Base-by-base conservation (phyloP, 805 yeast species). In the Candida succiphila region DNA sequence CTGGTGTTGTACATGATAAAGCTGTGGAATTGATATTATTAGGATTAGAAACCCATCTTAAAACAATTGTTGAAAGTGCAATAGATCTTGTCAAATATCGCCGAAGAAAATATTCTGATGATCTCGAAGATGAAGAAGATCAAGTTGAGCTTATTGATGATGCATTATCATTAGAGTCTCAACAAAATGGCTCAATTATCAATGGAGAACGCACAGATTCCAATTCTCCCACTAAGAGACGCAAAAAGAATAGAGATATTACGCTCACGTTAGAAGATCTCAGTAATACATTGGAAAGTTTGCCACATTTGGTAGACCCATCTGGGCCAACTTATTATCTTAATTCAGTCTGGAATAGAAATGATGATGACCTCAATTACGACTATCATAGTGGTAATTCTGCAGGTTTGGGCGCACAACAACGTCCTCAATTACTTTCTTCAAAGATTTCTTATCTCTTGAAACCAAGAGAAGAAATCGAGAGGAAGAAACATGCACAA, bases 41-140 rank as follows among this genome's bases (percentile, higher is more conserved):
- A n/a, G 96, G 96, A 0, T 60, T 92, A 28, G 96, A 89, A 49
- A 65, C 71, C 23, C 89, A 87, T 56, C 56, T 92, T 42, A 82
- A 79, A 45, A 72, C 75, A 38, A 61, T 88, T 9, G 57, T 89
- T 5, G 92, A 85, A 46, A 72, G 74, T 41, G 75, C 86, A 2
- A 69, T 85, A 29, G 94, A 83, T 48, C 69, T 77, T 2, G 80
- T 79, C 6, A 69, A 78, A 39, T 75, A 74, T 45, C 60, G 87
- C 32, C 69, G 67, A 41, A 61, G 63, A 30, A 69, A 66, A 37
- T 60, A 61, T 47, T 56, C 58, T 31, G 49, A 51, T 35, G 20
- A n/a, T 7, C 12, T 17, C 4, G 56, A 58, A 40, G 64, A 58
- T 37, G 59, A 61, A 33, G 24, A 31, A 5, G 37, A 35, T 13